Conservation (phyloP, 2,329 filamentous ascomycete species). For the Coniochaeta sp. region DNA sequence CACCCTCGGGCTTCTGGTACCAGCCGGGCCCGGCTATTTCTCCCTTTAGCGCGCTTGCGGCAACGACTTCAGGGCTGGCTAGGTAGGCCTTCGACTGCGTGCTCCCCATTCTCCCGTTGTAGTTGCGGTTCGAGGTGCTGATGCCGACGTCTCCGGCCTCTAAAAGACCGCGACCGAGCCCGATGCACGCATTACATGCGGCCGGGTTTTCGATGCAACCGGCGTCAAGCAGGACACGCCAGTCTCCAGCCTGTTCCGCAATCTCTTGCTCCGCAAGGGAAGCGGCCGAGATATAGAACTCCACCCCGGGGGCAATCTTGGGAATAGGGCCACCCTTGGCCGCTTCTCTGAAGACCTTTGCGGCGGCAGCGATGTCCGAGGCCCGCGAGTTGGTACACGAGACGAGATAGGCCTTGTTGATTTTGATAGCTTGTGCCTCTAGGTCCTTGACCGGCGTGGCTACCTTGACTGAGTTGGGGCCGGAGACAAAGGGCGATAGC, state of each 20-base stretch:
- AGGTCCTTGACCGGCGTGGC: constrained; percentile 71
- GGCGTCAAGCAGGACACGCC: constrained; percentile 74
- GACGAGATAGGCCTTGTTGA: constrained; percentile 82
- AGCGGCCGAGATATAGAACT: constrained; percentile 86
- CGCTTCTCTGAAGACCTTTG: constrained; percentile 77
- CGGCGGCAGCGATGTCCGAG: constrained; percentile 76
- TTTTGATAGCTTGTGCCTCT: constrained; percentile 62
- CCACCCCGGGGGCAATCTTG: constrained; percentile 67
- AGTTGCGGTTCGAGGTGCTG: constrained; percentile 78
- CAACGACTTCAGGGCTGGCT: constrained; percentile 83
- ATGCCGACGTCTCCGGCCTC: constrained; percentile 85
- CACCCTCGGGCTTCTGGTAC: constrained; percentile 66
- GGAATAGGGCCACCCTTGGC: constrained; percentile 54
- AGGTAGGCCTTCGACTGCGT: constrained; percentile 78
- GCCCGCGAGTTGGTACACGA: constrained; percentile 83
- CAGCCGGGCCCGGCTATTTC: constrained; percentile 69
- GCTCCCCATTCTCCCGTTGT: constrained; percentile 84
- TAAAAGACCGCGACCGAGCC: constrained; percentile 67
- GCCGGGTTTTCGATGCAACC: constrained; percentile 31
- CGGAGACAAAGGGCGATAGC: constrained; percentile 75
- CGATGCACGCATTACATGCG: constrained; percentile 75
- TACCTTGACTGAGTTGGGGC: constrained; percentile 87
- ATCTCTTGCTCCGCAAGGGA: constrained; percentile 68
- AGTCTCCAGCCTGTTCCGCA: constrained; percentile 76
- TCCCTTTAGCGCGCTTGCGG: constrained; percentile 73